Evolutionary conservation across 805 yeast genomes (phyloP).

Genomic region (Gaillardinia entomophila): DNA sequence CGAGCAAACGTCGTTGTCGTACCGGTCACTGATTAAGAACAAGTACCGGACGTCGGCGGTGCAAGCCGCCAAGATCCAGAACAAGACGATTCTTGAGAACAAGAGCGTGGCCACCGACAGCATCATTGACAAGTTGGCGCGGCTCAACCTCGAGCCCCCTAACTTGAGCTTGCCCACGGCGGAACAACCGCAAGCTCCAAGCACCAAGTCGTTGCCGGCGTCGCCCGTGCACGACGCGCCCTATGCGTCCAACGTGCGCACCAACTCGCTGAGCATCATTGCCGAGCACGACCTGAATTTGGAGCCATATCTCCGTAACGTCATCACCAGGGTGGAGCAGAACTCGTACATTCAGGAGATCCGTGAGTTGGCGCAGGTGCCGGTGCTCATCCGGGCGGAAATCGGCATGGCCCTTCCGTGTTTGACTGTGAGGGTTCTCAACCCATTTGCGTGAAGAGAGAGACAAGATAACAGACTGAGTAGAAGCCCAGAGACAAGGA

Average conservation of each 20-base stretch:
- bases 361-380: slow-evolving; percentile 69
- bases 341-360: slow-evolving; percentile 72
- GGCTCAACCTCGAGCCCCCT: slow-evolving; percentile 49
- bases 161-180: slow-evolving; percentile 17
- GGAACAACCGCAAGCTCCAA: no score
- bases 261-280: slow-evolving; percentile 14
- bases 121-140: slow-evolving; percentile 43
- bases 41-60: slow-evolving; percentile 66
- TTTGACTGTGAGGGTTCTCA: slow-evolving; percentile 82
- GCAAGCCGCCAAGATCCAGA: slow-evolving; percentile 63
- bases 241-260: slow-evolving; percentile 16
- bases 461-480: no score
- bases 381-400: slow-evolving; percentile 83
- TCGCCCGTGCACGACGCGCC: slow-evolving; percentile 14
- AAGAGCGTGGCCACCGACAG: slow-evolving; percentile 30
- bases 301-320: slow-evolving; percentile 51
- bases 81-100: slow-evolving; percentile 24
- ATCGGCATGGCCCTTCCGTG: slow-evolving; percentile 96
- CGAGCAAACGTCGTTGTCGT: slow-evolving; percentile 71
- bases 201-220: slow-evolving; percentile 20
- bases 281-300: slow-evolving; percentile 31
- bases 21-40: slow-evolving; percentile 72
- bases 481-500: no score
- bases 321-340: slow-evolving; percentile 57
- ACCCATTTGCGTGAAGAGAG: slow-evolving; percentile 55